Conservation (phyloP, 352 stramenopile species). For the Phytophthora lateralis region DNA sequence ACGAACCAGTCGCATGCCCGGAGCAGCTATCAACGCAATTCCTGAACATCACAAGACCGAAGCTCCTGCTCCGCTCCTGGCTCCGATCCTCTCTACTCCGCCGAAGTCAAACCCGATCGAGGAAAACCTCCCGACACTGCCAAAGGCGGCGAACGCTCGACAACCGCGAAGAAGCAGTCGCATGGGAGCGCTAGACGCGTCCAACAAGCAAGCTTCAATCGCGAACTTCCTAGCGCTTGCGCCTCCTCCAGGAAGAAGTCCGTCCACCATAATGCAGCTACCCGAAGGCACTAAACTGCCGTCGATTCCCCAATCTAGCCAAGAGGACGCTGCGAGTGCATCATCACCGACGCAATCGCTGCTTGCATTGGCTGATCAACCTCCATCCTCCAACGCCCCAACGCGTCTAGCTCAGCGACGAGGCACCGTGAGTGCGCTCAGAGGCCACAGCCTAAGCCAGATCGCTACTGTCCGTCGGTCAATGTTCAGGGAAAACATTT, state of each 20-base stretch:
- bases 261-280: slow-evolving; percentile 25
- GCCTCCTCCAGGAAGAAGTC: slow-evolving; percentile 5
- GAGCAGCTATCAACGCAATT: slow-evolving; percentile 29
- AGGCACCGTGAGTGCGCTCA: slow-evolving; percentile 45
- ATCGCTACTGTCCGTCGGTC: slow-evolving; percentile 40
- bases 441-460: slow-evolving; percentile 41
- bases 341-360: slow-evolving; percentile 8
- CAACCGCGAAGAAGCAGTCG: slow-evolving; percentile 25
- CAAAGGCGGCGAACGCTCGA: slow-evolving; percentile 26
- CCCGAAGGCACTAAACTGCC: slow-evolving; percentile 21
- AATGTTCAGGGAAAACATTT: slow-evolving; percentile 72
- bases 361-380: slow-evolving; percentile 17
- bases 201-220: slow-evolving; percentile 19
- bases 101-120: slow-evolving; percentile 6
- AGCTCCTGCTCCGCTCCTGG: not conserved
- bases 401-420: slow-evolving; percentile 28
- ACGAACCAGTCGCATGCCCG: slow-evolving; percentile 26
- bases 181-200: slow-evolving; percentile 11
- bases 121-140: slow-evolving; percentile 6
- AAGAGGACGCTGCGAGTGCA: slow-evolving; percentile 4
- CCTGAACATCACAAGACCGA: slow-evolving; percentile 26
- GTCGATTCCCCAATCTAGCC: slow-evolving; percentile 20
- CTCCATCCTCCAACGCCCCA: slow-evolving; percentile 6
- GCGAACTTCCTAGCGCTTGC: slow-evolving; percentile 27
- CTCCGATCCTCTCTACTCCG: not conserved